These are phyloP conservation scores for Pichia sp. DNA, from an alignment of 1,139 yeast species.

Conservation along the genomic window DNA sequence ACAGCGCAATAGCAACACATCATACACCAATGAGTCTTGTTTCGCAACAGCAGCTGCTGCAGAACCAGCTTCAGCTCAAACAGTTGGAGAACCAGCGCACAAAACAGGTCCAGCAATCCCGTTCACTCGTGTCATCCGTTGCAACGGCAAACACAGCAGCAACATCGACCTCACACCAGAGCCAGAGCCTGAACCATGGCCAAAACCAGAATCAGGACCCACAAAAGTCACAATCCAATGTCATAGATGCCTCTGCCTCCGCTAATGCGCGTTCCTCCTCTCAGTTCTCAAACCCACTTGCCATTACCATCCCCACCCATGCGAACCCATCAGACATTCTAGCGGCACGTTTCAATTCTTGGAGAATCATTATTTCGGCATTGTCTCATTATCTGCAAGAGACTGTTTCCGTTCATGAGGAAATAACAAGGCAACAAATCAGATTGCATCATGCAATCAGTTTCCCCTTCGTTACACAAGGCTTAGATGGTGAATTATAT, in stretches of 20 bases:
- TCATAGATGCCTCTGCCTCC: too few species aligned
- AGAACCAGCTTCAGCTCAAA: conserved; percentile 27
- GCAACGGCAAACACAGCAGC: conserved; percentile 5
- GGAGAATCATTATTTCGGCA: conserved; percentile 77
- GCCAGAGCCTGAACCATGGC: too few species aligned
- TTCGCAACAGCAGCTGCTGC: conserved; percentile 27
- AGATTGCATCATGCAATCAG: conserved; percentile 74
- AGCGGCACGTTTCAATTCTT: conserved; percentile 76
- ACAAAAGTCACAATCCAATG: too few species aligned
- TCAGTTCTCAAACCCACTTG: conserved; percentile 31
- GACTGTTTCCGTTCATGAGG: conserved; percentile 81
- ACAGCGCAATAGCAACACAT: too few species aligned
- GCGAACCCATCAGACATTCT: conserved; percentile 81
- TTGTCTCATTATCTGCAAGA: conserved; percentile 70
- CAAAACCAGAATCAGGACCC: too few species aligned
- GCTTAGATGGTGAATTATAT: conserved; percentile 29
- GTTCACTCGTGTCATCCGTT: conserved; percentile 21
- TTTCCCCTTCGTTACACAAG: conserved; percentile 39
- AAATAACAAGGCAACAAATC: conserved; percentile 73
- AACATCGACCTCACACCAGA: too few species aligned
- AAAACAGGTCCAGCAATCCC: conserved; percentile 30
- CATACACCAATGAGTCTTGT: conserved; percentile 27
- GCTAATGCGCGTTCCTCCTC: too few species aligned
- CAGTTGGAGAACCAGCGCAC: conserved; percentile 32
- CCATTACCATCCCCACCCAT: conserved; percentile 40